A percentile compares a stretch with the other conserved stretches of the same genome.
Conservation (phyloP, 23 red algal genomes). For the Cyanidiococcus yangmingshanensis region DNA sequence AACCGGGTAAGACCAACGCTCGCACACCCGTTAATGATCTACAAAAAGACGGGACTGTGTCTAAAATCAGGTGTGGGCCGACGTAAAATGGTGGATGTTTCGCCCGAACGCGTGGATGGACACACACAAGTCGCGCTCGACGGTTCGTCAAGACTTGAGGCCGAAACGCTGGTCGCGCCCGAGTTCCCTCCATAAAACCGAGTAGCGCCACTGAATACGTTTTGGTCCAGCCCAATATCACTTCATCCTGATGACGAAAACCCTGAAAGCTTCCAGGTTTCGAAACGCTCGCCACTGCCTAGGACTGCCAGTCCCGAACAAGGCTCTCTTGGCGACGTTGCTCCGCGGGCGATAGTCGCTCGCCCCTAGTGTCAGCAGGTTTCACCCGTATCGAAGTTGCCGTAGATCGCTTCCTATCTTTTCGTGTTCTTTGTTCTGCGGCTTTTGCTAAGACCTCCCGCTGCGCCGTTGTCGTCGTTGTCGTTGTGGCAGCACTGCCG, state of each 20-base stretch:
- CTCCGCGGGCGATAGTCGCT: not conserved
- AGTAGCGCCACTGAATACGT: not conserved
- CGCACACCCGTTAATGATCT: no score
- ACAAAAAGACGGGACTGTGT: no score
- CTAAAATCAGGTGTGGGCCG: no score
- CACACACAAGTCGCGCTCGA: not conserved
- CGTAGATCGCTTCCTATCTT: not conserved
- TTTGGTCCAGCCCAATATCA: not conserved
- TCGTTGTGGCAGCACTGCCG: not conserved
- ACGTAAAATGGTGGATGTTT: no score
- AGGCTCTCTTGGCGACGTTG: not conserved
- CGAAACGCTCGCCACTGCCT: not conserved
- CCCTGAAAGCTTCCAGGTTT: not conserved
- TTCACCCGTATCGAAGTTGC: not conserved
- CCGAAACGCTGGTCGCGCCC: no score
- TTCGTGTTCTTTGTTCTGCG: not conserved
- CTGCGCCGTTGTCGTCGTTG: not conserved
- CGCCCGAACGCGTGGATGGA: not conserved
- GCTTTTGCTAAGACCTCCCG: not conserved
- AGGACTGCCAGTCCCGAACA: conserved; percentile 11
- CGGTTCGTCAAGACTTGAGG: not conserved
- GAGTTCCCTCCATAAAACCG: no score
- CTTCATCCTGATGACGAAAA: not conserved
- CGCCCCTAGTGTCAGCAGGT: not conserved
- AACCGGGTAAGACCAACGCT: not conserved